These are phyloP conservation scores for Arachis hypogaea DNA, from an alignment of 306 rosid genomes.

Conservation along the genomic window DNA sequence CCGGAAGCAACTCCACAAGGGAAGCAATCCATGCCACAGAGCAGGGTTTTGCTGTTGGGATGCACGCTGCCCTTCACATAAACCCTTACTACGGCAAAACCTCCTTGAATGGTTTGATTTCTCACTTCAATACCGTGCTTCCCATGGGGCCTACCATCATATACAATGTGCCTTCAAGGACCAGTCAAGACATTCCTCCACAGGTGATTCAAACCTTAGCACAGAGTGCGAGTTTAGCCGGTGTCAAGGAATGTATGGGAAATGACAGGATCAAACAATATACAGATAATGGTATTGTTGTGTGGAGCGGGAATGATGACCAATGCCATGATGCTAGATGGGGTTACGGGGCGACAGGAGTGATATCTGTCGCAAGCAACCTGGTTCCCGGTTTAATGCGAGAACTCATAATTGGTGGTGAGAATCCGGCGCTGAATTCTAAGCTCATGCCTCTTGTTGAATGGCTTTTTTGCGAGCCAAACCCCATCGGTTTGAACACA, in stretches of 20 bases:
- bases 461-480: constrained; percentile 93
- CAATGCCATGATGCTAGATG: constrained; percentile 94
- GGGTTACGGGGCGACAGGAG: constrained; percentile 92
- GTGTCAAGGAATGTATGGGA: constrained; percentile 95
- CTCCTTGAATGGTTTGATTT: constrained; percentile 72
- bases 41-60: constrained; percentile 98
- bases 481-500: constrained; percentile 84
- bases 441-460: constrained; percentile 73
- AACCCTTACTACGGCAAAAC: constrained; percentile 97
- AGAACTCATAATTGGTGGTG: constrained; percentile 71
- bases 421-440: constrained; percentile 64
- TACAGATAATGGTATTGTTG: constrained; percentile 64
- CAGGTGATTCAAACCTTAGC: constrained; percentile 61
- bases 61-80: constrained; percentile 98
- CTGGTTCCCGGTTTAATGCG: constrained; percentile 83
- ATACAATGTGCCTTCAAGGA: constrained; percentile 90
- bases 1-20: constrained; percentile 92
- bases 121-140: constrained; percentile 76
- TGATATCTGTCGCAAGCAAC: constrained; percentile 88
- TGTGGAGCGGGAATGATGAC: constrained; percentile 97
- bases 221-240: constrained; percentile 70
- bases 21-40: constrained; percentile 96
- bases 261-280: constrained; percentile 68
- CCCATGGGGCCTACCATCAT: constrained; percentile 91
- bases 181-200: constrained; percentile 97